phyloP scores from a whole-genome alignment of 2,329 filamentous ascomycete species.

The Penicillium italicum region DNA sequence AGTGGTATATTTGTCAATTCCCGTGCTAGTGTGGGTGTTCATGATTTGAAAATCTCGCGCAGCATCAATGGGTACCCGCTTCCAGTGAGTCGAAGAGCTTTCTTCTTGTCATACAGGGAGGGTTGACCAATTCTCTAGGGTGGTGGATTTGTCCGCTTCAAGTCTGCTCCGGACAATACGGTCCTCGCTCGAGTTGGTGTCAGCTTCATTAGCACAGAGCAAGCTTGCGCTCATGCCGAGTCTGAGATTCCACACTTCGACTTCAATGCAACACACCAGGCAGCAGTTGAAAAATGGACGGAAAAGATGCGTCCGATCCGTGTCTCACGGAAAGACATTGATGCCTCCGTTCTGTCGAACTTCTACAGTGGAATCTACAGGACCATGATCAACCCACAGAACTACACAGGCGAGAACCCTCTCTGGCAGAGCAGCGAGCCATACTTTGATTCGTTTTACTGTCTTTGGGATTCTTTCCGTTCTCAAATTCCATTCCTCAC shows the following conservation, averaged over 20 bases:
- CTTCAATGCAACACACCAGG: constrained; percentile 52
- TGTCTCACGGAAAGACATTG: constrained; percentile 32
- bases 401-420: constrained; percentile 70
- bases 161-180: constrained; percentile 47
- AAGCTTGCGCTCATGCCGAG: constrained; percentile 66
- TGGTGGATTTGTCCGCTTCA: constrained; percentile 63
- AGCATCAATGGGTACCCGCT: constrained; percentile 58
- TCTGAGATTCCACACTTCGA: constrained; percentile 63
- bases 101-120: neutral
- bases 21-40: constrained; percentile 52
- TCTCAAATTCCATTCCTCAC: constrained; percentile 67
- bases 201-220: constrained; percentile 63
- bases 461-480: constrained; percentile 68
- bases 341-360: constrained; percentile 43
- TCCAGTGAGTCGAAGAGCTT: constrained; percentile 23
- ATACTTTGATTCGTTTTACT: constrained; percentile 73
- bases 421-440: constrained; percentile 62
- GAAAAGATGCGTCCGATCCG: constrained; percentile 49
- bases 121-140: constrained; percentile 42
- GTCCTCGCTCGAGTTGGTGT: constrained; percentile 64
- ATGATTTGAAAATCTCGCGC: constrained; percentile 53
- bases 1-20: constrained; percentile 62
- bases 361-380: constrained; percentile 69
- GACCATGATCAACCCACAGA: constrained; percentile 67
- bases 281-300: constrained; percentile 57